Percentiles rank a stretch among this genome's conserved stretches.
Conservation (phyloP, 2,329 filamentous ascomycete genomes). For the Mycogone perniciosa region DNA sequence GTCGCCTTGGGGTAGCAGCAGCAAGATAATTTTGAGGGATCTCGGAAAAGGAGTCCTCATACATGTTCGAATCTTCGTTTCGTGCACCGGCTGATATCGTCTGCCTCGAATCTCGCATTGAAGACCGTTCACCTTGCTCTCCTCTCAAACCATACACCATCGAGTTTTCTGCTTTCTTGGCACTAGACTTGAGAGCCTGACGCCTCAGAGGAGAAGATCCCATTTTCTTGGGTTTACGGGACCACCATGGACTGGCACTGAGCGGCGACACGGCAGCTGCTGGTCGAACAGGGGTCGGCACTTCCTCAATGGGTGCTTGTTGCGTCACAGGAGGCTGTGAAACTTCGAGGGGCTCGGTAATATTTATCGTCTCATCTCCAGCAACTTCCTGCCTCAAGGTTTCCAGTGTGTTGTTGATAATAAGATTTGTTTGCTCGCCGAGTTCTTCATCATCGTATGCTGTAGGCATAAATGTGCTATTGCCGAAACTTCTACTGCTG, state of each 20-base stretch:
- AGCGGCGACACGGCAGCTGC: slow-evolving; percentile 10
- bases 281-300: slow-evolving; percentile 2
- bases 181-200: slow-evolving; percentile 27
- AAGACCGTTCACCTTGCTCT: slow-evolving; percentile 5
- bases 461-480: slow-evolving; percentile 27
- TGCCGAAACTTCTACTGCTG: slow-evolving; percentile 4
- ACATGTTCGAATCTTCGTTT: slow-evolving; percentile 29
- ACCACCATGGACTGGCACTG: slow-evolving; percentile 23
- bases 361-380: slow-evolving; percentile 11
- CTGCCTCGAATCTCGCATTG: slow-evolving; percentile 5
- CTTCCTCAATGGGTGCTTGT: not conserved
- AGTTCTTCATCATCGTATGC: slow-evolving; percentile 35
- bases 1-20: slow-evolving; percentile 40
- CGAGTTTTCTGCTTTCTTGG: slow-evolving; percentile 18
- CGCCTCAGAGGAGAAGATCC: slow-evolving; percentile 27
- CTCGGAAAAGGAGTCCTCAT: slow-evolving; percentile 53
- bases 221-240: slow-evolving; percentile 31
- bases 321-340: not conserved
- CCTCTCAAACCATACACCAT: not conserved
- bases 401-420: slow-evolving; percentile 50
- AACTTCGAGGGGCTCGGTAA: slow-evolving; percentile 10
- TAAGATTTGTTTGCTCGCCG: slow-evolving; percentile 50
- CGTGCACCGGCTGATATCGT: slow-evolving; percentile 7
- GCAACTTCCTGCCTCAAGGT: slow-evolving; percentile 35
- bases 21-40: slow-evolving; percentile 46